Evolutionary conservation across 306 rosid species (phyloP).

Genomic region (Boehmeria nivea): DNA sequence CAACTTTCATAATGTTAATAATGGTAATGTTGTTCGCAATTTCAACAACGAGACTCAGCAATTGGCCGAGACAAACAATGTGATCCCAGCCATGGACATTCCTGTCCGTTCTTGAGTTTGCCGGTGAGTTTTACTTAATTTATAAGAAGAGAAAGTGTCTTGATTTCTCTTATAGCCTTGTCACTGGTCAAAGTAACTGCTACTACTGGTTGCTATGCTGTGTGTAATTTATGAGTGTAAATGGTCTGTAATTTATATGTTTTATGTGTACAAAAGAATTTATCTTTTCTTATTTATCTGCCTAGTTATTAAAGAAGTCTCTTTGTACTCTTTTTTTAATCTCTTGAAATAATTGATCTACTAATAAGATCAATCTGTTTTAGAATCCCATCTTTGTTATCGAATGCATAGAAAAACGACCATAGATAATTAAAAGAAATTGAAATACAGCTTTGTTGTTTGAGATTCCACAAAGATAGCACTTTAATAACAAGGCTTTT

Average conservation of each 20-base stretch:
- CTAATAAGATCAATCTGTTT: neutral
- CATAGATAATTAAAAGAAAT: neutral
- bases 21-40: no score
- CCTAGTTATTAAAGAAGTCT: slow-evolving; percentile 4
- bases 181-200: slow-evolving; percentile 35
- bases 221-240: slow-evolving; percentile 48
- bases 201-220: slow-evolving; percentile 46
- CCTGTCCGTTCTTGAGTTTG: slow-evolving; percentile 35
- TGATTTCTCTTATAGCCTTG: slow-evolving; percentile 26
- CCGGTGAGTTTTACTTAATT: slow-evolving; percentile 41
- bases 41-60: no score
- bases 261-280: slow-evolving; percentile 16
- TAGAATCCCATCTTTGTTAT: no score
- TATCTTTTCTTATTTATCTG: slow-evolving; percentile 9
- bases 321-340: neutral
- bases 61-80: no score
- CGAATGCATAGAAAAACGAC: neutral
- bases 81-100: slow-evolving; percentile 25
- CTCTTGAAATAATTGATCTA: slow-evolving; percentile 5
- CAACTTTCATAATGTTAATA: no score
- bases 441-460: neutral
- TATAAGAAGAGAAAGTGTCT: slow-evolving; percentile 34
- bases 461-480: slow-evolving; percentile 7
- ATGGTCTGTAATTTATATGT: slow-evolving; percentile 55
- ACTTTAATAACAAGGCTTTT: no score